Conservation (phyloP, 2,329 filamentous ascomycete genomes). For the Penicillium expansum region DNA sequence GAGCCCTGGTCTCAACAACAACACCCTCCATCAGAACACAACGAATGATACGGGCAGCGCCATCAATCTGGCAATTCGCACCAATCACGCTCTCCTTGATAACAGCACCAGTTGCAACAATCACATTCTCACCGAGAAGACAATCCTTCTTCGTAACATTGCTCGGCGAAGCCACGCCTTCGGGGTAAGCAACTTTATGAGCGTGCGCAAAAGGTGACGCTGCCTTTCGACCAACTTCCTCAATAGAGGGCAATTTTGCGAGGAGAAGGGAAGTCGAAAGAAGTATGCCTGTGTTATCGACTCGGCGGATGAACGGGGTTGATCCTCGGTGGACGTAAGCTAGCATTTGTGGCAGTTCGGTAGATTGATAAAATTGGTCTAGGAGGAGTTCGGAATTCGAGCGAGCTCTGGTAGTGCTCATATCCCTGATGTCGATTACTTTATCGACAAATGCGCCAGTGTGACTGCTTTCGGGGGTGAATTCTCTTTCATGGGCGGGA, state of each 20-base stretch:
- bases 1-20: not conserved
- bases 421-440: not conserved
- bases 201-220: conserved; percentile 1
- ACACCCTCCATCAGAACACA: conserved; percentile 4
- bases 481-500: not conserved
- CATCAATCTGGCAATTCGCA: not conserved
- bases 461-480: not conserved
- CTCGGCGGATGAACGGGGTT: not conserved
- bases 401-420: not conserved
- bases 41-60: not conserved
- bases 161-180: not conserved
- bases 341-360: not conserved
- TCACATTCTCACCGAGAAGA: not conserved
- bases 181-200: conserved; percentile 3
- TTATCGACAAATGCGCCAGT: not conserved
- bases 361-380: not conserved
- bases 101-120: not conserved
- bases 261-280: conserved; percentile 1
- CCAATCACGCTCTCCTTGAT: conserved; percentile 3
- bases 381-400: not conserved
- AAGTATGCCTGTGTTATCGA: not conserved
- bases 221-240: not conserved
- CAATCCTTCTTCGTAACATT: not conserved
- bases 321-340: not conserved
- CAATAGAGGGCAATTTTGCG: not conserved